Conservation (phyloP, 2,329 filamentous ascomycete species). For the Geosmithia morbida region DNA sequence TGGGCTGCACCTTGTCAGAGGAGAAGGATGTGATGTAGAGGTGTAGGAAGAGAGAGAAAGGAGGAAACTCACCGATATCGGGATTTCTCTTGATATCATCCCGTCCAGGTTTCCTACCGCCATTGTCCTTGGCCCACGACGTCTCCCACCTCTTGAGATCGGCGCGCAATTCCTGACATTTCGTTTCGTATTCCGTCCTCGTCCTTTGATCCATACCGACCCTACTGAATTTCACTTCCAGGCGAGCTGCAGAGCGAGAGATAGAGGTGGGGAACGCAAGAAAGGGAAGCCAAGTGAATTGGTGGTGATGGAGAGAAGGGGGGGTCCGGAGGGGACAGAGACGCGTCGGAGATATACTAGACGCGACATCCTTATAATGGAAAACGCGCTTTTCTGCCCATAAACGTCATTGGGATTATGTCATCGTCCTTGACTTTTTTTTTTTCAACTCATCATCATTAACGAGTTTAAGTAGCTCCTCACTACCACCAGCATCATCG, state of each 20-base stretch:
- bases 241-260: neutral
- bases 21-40: neutral
- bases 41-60: neutral
- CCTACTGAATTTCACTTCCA: neutral
- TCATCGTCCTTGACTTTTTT: neutral
- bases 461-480: too few relatives aligned
- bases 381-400: neutral
- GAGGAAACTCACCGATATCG: conserved; percentile 44
- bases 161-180: conserved; percentile 41
- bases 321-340: neutral
- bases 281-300: too few relatives aligned
- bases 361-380: conserved; percentile 1
- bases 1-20: conserved; percentile 27
- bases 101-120: conserved; percentile 53
- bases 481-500: neutral
- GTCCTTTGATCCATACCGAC: conserved; percentile 35
- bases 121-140: conserved; percentile 45
- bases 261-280: too few relatives aligned
- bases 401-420: neutral
- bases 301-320: neutral
- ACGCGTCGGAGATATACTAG: conserved; percentile 1
- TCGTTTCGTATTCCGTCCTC: conserved; percentile 29
- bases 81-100: conserved; percentile 65
- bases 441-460: neutral
- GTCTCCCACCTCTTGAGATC: conserved; percentile 65